These are phyloP conservation scores for Tulasnella sp. DNA, from an alignment of 768 basidiomycete genomes.

Conservation along the genomic window DNA sequence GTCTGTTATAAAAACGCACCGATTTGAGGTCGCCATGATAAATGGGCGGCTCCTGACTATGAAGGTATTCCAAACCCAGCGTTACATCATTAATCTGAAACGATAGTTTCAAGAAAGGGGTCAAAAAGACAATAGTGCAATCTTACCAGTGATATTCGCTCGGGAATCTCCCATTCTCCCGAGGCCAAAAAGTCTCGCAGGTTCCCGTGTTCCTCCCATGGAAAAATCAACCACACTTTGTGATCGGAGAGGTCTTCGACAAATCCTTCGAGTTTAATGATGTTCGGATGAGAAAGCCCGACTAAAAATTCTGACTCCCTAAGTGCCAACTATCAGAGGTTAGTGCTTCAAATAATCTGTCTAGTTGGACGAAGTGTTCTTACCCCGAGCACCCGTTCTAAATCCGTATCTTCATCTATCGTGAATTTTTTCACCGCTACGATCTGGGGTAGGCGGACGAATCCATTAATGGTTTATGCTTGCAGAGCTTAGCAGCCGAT, in stretches of 20 bases:
- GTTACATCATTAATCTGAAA: neutral
- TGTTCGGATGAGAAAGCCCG: neutral
- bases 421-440: neutral
- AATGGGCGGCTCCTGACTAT: neutral
- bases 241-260: neutral
- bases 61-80: neutral
- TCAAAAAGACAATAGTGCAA: neutral
- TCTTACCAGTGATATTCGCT: neutral
- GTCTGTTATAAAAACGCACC: neutral
- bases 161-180: neutral
- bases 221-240: neutral
- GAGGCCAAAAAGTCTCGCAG: neutral
- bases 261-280: neutral
- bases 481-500: no score
- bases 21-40: slow-evolving; percentile 1
- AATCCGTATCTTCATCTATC: neutral
- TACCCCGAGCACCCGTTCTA: neutral
- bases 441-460: neutral
- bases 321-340: neutral
- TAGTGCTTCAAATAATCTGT: neutral
- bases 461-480: no score
- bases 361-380: neutral
- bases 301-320: neutral
- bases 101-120: neutral
- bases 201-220: neutral